A percentile compares a stretch with the other conserved stretches of the same genome.
These are phyloP conservation scores for Penicillium sp. DNA, from an alignment of 2,329 filamentous ascomycete genomes.

Conservation along the genomic window DNA sequence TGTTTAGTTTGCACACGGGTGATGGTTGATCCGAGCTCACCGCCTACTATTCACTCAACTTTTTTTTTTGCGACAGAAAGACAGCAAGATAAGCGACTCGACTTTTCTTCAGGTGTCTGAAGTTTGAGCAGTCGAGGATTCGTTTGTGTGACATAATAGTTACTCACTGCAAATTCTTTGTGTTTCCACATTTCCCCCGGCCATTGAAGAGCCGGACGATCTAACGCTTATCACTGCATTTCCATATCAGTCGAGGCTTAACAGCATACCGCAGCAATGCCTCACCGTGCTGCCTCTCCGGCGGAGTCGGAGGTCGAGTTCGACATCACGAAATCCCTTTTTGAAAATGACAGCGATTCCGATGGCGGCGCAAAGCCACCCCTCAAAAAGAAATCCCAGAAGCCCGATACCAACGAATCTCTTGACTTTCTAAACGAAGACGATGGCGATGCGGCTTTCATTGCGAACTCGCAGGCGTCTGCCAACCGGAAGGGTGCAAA, in stretches of 20 bases:
- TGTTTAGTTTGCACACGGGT: conserved; percentile 22
- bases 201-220: conserved; percentile 4
- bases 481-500: conserved; percentile 83
- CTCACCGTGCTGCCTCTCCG: conserved; percentile 71
- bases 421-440: conserved; percentile 63
- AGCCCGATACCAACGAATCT: conserved; percentile 30
- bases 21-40: conserved; percentile 15
- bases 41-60: conserved; percentile 15
- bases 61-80: conserved; percentile 22
- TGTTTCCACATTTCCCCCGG: not conserved
- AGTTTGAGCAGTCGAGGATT: conserved; percentile 4
- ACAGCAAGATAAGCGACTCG: conserved; percentile 9
- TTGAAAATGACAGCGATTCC: conserved; percentile 56
- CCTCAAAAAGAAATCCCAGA: conserved; percentile 47
- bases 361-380: conserved; percentile 45
- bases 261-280: conserved; percentile 53
- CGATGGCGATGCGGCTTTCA: conserved; percentile 74
- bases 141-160: not conserved
- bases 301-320: conserved; percentile 84
- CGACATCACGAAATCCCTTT: conserved; percentile 79
- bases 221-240: conserved; percentile 12
- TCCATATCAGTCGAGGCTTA: conserved; percentile 9
- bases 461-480: conserved; percentile 80
- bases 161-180: not conserved
- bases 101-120: conserved; percentile 9